Percentiles rank a stretch among this genome's conserved stretches.
These are phyloP conservation scores for Ettlia oleoabundans DNA, from an alignment of 139 green algal species.

Conservation along the genomic window DNA sequence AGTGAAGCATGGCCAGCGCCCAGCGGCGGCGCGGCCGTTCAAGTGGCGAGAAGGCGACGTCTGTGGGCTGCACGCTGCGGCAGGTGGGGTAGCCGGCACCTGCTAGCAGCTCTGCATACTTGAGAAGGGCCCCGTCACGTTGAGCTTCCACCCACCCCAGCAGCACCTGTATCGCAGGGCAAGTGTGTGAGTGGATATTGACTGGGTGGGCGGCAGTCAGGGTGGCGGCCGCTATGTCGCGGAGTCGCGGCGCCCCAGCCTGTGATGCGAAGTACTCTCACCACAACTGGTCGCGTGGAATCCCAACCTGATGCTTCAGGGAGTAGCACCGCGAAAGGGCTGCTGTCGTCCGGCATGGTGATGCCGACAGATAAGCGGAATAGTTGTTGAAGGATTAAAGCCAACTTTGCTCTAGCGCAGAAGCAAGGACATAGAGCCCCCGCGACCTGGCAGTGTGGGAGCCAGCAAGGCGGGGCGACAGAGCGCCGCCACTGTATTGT, in stretches of 20 bases:
- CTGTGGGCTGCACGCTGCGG: constrained; percentile 9
- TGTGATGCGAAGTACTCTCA: no score
- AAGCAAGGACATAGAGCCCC: no score
- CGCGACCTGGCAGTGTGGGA: no score
- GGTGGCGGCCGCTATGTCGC: no score
- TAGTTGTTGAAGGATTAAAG: no score
- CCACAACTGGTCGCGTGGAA: not conserved
- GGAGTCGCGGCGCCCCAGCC: no score
- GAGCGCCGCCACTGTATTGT: no score
- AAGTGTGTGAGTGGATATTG: not conserved
- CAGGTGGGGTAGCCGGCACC: constrained; percentile 2
- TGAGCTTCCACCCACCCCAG: constrained; percentile 15
- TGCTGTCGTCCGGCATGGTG: not conserved
- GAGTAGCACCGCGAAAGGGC: not conserved
- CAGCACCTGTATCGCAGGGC: constrained; percentile 4
- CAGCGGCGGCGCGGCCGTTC: not conserved
- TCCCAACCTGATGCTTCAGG: not conserved
- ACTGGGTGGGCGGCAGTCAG: no score
- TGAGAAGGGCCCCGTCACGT: constrained; percentile 15
- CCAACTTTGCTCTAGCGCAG: no score
- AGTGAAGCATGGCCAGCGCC: constrained; percentile 9
- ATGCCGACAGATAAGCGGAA: no score
- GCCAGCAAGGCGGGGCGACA: no score
- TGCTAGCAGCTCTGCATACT: constrained; percentile 33
- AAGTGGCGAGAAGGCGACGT: constrained; percentile 16